These are phyloP conservation scores for Endocladia muricata DNA, from an alignment of 31 red algal genomes.

Conservation along the genomic window DNA sequence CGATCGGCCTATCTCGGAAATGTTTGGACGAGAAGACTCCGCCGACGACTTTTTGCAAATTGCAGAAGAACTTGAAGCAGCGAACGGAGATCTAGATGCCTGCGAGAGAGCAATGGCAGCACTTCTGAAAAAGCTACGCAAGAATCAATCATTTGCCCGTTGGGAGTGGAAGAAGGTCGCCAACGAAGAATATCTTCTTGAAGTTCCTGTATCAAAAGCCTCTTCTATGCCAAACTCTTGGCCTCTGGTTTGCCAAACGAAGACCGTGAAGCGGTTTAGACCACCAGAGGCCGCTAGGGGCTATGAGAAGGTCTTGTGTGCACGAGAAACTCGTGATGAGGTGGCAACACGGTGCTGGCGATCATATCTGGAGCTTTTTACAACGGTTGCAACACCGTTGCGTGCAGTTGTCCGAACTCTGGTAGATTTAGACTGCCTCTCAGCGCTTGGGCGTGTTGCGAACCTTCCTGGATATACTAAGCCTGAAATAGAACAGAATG, in stretches of 20 bases:
- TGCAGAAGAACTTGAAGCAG: conserved; percentile 5
- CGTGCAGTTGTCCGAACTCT: conserved; percentile 36
- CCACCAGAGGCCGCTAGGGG: conserved; percentile 38
- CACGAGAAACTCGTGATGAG: conserved; percentile 34
- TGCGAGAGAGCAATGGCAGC: conserved; percentile 26
- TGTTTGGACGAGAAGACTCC: background rate
- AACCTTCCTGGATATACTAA: conserved; percentile 49
- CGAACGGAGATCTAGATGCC: conserved; percentile 3
- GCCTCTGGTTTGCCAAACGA: conserved; percentile 71
- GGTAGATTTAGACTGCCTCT: conserved; percentile 54
- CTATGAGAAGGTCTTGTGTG: conserved; percentile 37
- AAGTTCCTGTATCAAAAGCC: conserved; percentile 40
- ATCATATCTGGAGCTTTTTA: conserved; percentile 52
- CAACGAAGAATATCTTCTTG: conserved; percentile 71
- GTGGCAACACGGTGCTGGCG: conserved; percentile 35
- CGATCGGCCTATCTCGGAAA: background rate
- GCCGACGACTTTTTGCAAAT: conserved; percentile 6
- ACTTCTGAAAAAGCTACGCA: conserved; percentile 19
- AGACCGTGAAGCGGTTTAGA: conserved; percentile 69
- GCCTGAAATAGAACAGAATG: conserved; percentile 26
- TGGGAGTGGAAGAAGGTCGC: conserved; percentile 83
- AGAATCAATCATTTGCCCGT: conserved; percentile 25
- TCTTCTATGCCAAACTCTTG: conserved; percentile 45
- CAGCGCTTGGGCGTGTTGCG: conserved; percentile 49
- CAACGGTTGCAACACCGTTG: conserved; percentile 27